A percentile compares a stretch with the other conserved stretches of the same genome.
These are phyloP conservation scores for Tuber indicum DNA, from an alignment of 495 filamentous ascomycete species.

Conservation along the genomic window DNA sequence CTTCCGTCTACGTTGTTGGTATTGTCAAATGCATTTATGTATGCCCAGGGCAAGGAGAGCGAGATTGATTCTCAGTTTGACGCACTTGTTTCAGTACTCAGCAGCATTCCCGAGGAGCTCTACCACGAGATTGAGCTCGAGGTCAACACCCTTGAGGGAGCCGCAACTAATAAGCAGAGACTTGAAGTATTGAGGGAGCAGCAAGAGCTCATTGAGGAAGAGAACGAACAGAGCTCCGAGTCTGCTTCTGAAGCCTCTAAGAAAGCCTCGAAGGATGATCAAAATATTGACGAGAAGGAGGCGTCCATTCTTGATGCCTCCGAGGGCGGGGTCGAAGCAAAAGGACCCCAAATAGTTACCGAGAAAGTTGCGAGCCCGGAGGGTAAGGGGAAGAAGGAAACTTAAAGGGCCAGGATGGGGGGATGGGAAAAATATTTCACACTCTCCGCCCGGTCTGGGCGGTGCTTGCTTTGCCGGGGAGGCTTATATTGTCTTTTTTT, in stretches of 20 bases:
- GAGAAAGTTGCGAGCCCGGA: constrained; percentile 2
- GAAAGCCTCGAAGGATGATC: constrained; percentile 55
- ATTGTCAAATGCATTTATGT: constrained; percentile 95
- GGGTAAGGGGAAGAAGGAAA: constrained; percentile 10
- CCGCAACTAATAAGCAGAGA: constrained; percentile 97
- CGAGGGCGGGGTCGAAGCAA: not conserved
- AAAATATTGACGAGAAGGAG: constrained; percentile 75
- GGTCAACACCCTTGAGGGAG: constrained; percentile 93
- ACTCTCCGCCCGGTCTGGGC: not conserved
- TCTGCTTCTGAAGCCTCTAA: constrained; percentile 56
- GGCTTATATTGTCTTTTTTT: not conserved
- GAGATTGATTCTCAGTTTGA: constrained; percentile 89
- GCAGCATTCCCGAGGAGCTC: constrained; percentile 91
- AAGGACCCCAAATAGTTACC: not conserved
- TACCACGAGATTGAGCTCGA: constrained; percentile 99
- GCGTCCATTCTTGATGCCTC: not conserved
- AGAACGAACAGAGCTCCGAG: constrained; percentile 74
- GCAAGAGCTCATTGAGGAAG: constrained; percentile 94
- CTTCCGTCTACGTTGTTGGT: constrained; percentile 93
- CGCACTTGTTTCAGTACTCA: constrained; percentile 82
- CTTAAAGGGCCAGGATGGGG: not conserved
- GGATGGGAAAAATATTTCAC: not conserved
- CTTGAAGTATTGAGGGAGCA: constrained; percentile 99
- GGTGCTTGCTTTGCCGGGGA: not conserved
- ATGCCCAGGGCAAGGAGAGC: constrained; percentile 73